Evolutionary conservation across 352 stramenopile genomes (phyloP).

Genomic region (Albugo laibachii): DNA sequence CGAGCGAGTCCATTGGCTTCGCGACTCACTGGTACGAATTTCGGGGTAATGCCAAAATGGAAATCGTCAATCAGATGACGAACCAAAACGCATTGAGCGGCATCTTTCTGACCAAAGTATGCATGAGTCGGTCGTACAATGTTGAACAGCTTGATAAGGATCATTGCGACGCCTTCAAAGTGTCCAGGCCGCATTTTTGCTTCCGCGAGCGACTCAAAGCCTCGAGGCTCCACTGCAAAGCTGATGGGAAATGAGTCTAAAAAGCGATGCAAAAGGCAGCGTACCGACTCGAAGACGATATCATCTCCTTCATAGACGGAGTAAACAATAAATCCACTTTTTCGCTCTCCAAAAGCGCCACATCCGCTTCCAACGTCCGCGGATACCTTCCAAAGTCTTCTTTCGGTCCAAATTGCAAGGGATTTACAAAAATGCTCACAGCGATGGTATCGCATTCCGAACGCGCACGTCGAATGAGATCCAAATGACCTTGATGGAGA

Average conservation of each 20-base stretch:
- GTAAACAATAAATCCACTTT: slow-evolving; percentile 86
- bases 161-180: slow-evolving; percentile 96
- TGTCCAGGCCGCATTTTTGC: slow-evolving; percentile 86
- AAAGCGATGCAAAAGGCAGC: neutral
- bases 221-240: slow-evolving; percentile 85
- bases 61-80: slow-evolving; percentile 91
- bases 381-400: slow-evolving; percentile 99
- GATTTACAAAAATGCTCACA: slow-evolving; percentile 98
- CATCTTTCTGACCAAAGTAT: slow-evolving; percentile 99
- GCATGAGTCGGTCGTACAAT: slow-evolving; percentile 90
- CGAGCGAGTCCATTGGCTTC: slow-evolving; percentile 93
- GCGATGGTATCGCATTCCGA: slow-evolving; percentile 87
- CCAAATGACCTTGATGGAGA: slow-evolving; percentile 92
- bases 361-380: slow-evolving; percentile 87
- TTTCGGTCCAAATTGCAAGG: slow-evolving; percentile 93
- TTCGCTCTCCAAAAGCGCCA: slow-evolving; percentile 59
- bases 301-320: slow-evolving; percentile 39
- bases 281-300: slow-evolving; percentile 62
- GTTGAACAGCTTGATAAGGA: slow-evolving; percentile 99
- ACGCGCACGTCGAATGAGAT: slow-evolving; percentile 75
- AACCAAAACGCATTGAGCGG: slow-evolving; percentile 91
- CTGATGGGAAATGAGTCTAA: slow-evolving; percentile 9
- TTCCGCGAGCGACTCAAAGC: slow-evolving; percentile 89
- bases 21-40: slow-evolving; percentile 82
- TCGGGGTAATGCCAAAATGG: slow-evolving; percentile 87